These are phyloP conservation scores for Ophiostoma quercus DNA, from an alignment of 2,329 filamentous ascomycete genomes.

Conservation along the genomic window DNA sequence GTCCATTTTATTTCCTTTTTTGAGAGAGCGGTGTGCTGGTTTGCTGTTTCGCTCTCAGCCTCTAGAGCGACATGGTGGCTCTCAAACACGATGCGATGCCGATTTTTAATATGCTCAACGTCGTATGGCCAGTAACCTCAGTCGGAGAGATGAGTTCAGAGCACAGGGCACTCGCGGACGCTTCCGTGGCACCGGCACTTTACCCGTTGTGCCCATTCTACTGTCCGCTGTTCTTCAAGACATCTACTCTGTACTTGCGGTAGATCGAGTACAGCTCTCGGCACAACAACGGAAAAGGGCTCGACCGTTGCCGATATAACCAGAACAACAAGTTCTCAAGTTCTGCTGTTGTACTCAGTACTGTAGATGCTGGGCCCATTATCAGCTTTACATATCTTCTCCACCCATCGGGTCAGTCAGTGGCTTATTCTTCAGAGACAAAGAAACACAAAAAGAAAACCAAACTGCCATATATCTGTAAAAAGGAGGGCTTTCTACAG, in stretches of 20 bases:
- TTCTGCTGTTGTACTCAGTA: no score
- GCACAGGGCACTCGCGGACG: not conserved
- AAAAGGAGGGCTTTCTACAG: not conserved
- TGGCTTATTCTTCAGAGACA: not conserved
- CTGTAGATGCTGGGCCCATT: no score
- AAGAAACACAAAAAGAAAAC: not conserved
- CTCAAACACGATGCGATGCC: not conserved
- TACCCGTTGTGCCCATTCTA: not conserved
- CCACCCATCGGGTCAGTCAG: not conserved
- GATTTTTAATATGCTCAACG: not conserved
- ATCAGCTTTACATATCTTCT: not conserved
- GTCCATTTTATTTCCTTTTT: not conserved
- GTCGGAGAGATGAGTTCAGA: not conserved
- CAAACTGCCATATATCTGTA: not conserved
- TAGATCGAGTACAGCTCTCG: no score
- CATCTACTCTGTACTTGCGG: not conserved
- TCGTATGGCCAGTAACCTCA: slow-evolving; percentile 1
- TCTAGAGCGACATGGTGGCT: not conserved
- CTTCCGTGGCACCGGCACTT: not conserved
- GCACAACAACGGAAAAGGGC: not conserved
- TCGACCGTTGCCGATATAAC: no score
- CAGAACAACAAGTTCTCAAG: no score
- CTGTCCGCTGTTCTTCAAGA: not conserved
- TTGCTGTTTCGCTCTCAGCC: not conserved
- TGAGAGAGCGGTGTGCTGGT: slow-evolving; percentile 1